These are phyloP conservation scores for Kwoniella heveanensis DNA, from an alignment of 768 basidiomycete species.

Conservation along the genomic window DNA sequence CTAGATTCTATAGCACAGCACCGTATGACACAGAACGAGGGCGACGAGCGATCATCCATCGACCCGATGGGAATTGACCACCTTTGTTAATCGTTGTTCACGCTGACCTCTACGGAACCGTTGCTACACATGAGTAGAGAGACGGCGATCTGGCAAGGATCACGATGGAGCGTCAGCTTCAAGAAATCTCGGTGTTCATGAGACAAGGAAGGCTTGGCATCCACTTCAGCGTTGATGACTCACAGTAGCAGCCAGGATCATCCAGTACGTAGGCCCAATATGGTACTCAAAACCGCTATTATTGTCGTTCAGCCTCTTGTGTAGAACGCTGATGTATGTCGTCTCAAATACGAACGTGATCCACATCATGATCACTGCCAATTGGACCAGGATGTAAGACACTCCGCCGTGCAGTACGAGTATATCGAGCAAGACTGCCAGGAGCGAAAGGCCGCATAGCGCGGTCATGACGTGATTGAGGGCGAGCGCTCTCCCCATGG, in stretches of 20 bases:
- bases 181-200: no score
- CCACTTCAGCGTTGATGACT: no score
- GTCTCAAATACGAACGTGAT: conserved; percentile 17
- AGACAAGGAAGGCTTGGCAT: no score
- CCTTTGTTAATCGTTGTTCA: background rate
- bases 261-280: conserved; percentile 10
- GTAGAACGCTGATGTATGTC: conserved; percentile 4
- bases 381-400: conserved; percentile 4
- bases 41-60: no score
- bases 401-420: conserved; percentile 3
- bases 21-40: no score
- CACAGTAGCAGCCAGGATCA: conserved; percentile 5
- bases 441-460: conserved; percentile 3
- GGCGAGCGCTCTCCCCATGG: conserved; percentile 10
- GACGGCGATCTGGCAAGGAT: background rate
- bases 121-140: background rate
- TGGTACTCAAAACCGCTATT: background rate
- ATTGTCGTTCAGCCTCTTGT: conserved; percentile 8
- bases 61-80: no score
- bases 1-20: no score
- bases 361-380: conserved; percentile 15
- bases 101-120: background rate
- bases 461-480: conserved; percentile 13
- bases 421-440: conserved; percentile 6
- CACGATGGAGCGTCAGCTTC: no score